Percentiles rank a stretch among this genome's conserved stretches.
phyloP scores from a whole-genome alignment of 495 filamentous ascomycete species.

The Letharia columbiana region DNA sequence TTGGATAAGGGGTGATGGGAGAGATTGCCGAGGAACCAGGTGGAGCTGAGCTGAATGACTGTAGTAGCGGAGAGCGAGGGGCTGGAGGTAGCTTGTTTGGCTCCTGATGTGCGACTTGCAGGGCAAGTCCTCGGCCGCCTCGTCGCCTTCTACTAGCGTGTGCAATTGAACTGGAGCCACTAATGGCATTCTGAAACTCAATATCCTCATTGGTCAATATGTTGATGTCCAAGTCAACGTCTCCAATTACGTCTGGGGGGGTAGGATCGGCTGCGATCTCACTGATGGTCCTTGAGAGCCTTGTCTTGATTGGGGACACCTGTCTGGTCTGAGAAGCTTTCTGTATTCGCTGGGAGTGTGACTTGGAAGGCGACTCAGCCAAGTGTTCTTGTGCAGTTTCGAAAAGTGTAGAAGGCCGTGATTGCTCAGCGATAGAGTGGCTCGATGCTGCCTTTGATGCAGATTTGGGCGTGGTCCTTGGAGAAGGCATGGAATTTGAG shows the following conservation, averaged over 20 bases:
- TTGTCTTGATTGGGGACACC: conserved; percentile 32
- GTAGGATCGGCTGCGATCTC: conserved; percentile 41
- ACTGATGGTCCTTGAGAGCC: conserved; percentile 37
- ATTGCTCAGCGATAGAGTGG: conserved; percentile 11
- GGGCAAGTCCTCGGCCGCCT: not conserved
- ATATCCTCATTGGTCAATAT: conserved; percentile 39
- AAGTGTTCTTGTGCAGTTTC: conserved; percentile 25
- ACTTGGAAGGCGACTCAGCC: conserved; percentile 8
- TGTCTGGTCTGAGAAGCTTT: conserved; percentile 1
- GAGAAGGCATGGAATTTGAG: conserved; percentile 13
- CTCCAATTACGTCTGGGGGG: conserved; percentile 31
- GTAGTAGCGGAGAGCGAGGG: conserved; percentile 5
- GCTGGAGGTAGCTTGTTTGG: conserved; percentile 9
- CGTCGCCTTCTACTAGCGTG: conserved; percentile 18
- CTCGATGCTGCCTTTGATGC: conserved; percentile 12
- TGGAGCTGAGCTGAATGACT: not conserved
- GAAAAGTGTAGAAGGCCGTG: conserved; percentile 23
- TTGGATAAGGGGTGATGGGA: conserved; percentile 35
- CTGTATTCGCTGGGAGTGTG: conserved; percentile 17
- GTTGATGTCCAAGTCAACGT: conserved; percentile 36
- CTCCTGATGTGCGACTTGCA: conserved; percentile 5
- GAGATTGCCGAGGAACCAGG: conserved; percentile 30
- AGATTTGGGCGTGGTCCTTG: conserved; percentile 15
- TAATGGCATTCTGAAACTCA: conserved; percentile 30
- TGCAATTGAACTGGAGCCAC: conserved; percentile 18